A percentile compares a stretch with the other conserved stretches of the same genome.
These are phyloP conservation scores for Salvia hispanica DNA, from an alignment of 257 asterid genomes.

Conservation along the genomic window DNA sequence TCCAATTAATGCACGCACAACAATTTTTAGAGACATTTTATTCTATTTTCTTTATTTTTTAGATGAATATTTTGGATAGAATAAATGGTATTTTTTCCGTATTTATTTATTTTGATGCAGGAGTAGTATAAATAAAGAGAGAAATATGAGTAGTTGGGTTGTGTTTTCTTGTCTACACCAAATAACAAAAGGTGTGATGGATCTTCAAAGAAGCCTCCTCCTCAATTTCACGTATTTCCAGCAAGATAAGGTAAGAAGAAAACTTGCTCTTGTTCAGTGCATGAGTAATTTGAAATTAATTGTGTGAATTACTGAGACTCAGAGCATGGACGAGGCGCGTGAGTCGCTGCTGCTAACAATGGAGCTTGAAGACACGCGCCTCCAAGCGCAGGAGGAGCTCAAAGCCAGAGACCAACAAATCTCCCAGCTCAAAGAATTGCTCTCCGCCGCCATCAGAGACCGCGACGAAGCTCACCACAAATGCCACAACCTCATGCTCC, in stretches of 20 bases:
- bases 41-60: too few species aligned
- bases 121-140: too few species aligned
- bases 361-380: constrained; percentile 66
- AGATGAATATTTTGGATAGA: too few species aligned
- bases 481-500: constrained; percentile 46
- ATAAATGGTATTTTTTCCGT: too few species aligned
- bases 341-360: constrained; percentile 54
- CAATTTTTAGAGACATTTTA: too few species aligned
- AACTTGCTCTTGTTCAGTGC: not conserved
- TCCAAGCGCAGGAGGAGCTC: constrained; percentile 68
- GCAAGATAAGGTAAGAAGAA: constrained; percentile 68
- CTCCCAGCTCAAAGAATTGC: constrained; percentile 52
- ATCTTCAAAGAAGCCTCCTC: constrained; percentile 55
- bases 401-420: constrained; percentile 60
- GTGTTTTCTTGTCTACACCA: not conserved
- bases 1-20: too few species aligned
- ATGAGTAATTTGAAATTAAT: not conserved
- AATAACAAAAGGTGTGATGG: constrained; percentile 41
- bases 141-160: too few species aligned
- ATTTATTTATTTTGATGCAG: too few species aligned
- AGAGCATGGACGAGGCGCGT: constrained; percentile 80
- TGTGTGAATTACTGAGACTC: constrained; percentile 11
- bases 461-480: constrained; percentile 64
- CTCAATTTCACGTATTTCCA: constrained; percentile 62
- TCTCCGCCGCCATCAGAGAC: constrained; percentile 50